phyloP scores from a whole-genome alignment of 2,329 filamentous ascomycete genomes.

The Sarocladium oryzae region DNA sequence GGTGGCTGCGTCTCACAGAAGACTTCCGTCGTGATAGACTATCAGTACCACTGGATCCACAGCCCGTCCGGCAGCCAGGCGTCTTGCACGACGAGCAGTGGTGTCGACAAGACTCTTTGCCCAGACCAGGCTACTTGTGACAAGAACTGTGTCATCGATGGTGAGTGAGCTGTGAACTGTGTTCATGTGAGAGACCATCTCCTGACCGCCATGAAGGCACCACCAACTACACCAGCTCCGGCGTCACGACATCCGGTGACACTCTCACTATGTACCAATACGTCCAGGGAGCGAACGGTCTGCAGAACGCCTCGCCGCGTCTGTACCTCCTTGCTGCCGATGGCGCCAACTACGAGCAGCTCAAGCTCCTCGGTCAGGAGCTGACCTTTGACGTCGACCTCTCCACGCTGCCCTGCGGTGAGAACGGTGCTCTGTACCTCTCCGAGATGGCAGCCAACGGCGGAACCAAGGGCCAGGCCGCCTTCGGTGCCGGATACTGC shows the following conservation, averaged over 20 bases:
- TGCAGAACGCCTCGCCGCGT: slow-evolving; percentile 29
- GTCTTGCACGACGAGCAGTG: slow-evolving; percentile 8
- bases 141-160: slow-evolving; percentile 8
- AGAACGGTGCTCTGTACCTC: slow-evolving; percentile 59
- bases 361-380: slow-evolving; percentile 51
- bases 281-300: slow-evolving; percentile 14
- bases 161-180: too few relatives aligned
- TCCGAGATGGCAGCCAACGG: slow-evolving; percentile 54
- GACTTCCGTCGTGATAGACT: slow-evolving; percentile 9
- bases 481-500: slow-evolving; percentile 51
- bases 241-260: slow-evolving; percentile 19
- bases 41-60: slow-evolving; percentile 10
- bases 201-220: too few relatives aligned
- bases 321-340: slow-evolving; percentile 47
- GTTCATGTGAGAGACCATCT: too few relatives aligned
- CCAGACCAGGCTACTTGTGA: slow-evolving; percentile 1
- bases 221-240: slow-evolving; percentile 32
- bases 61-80: not conserved
- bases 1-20: slow-evolving; percentile 7
- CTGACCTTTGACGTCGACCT: slow-evolving; percentile 58
- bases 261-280: slow-evolving; percentile 22
- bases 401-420: slow-evolving; percentile 52
- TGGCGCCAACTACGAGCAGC: slow-evolving; percentile 44
- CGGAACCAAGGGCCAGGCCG: slow-evolving; percentile 32
- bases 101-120: slow-evolving; percentile 5